Percentiles rank a stretch among this genome's conserved stretches.
Conservation (phyloP, 2,329 filamentous ascomycete species). For the Graphilbum sp. region DNA sequence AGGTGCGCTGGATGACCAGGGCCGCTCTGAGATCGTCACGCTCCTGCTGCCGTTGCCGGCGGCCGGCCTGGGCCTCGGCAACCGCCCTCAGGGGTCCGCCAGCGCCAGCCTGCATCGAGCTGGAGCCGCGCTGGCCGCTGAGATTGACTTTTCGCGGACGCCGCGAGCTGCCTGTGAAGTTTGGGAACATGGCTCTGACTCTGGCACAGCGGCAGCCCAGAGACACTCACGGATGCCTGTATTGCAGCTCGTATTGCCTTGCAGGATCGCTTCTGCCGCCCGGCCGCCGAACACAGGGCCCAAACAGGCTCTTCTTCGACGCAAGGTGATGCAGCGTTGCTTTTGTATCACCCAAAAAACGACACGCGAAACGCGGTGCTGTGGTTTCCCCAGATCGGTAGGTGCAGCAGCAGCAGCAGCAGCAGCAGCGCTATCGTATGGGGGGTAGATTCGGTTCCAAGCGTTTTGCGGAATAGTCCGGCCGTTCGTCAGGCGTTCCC, state of each 20-base stretch:
- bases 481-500: too few species aligned
- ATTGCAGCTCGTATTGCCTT: too few species aligned
- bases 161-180: constrained; percentile 76
- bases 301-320: too few species aligned
- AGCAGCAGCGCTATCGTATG: too few species aligned
- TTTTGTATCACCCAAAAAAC: neutral
- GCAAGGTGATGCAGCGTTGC: neutral
- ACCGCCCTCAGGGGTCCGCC: constrained; percentile 58
- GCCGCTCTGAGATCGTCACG: constrained; percentile 60
- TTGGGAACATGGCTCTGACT: constrained; percentile 56
- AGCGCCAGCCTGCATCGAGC: constrained; percentile 65
- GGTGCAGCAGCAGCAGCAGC: too few species aligned
- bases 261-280: too few species aligned
- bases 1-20: constrained; percentile 59
- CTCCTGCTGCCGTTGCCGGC: constrained; percentile 64
- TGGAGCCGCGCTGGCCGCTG: constrained; percentile 57
- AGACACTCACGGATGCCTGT: neutral
- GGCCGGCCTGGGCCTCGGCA: constrained; percentile 73
- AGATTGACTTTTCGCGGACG: constrained; percentile 87
- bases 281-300: too few species aligned
- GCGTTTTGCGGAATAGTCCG: too few species aligned
- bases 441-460: too few species aligned
- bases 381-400: too few species aligned
- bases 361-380: too few species aligned
- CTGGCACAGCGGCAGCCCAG: neutral